phyloP scores from a whole-genome alignment of 2,329 filamentous ascomycete genomes.

The Thielaviopsis cerberus region DNA sequence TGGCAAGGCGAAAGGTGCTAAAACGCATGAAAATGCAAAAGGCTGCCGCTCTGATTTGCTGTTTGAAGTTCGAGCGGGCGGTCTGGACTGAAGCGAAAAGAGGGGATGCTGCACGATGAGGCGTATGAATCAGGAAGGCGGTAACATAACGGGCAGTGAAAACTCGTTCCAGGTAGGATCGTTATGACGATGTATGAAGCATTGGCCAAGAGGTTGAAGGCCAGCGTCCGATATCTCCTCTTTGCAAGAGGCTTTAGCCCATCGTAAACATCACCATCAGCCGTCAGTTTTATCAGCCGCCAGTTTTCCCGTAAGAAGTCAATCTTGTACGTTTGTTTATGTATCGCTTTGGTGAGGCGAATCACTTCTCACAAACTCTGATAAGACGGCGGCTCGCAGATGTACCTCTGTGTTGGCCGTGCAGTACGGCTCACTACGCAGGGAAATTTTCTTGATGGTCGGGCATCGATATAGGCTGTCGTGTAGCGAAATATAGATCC shows the following conservation, averaged over 20 bases:
- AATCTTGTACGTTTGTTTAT: neutral
- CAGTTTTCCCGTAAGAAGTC: neutral
- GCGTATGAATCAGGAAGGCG: constrained; percentile 6
- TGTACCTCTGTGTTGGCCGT: neutral
- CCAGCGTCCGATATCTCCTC: neutral
- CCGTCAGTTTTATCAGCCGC: no score
- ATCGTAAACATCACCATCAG: neutral
- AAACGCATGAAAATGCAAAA: neutral
- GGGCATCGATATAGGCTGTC: neutral
- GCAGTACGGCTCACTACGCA: neutral
- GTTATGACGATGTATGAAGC: neutral
- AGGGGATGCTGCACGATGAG: constrained; percentile 1
- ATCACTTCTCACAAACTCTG: neutral
- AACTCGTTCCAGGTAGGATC: no score
- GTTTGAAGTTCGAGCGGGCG: neutral
- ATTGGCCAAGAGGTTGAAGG: neutral
- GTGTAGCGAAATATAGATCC: neutral
- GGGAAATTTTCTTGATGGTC: neutral
- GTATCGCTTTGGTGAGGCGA: neutral
- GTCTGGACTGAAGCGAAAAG: constrained; percentile 8
- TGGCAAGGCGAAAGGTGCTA: neutral
- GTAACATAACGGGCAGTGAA: no score
- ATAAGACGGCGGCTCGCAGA: neutral
- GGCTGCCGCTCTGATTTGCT: neutral
- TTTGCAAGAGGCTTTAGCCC: neutral